Evolutionary conservation across 495 filamentous ascomycete species (phyloP), one percentile per base, ranked within the genome.

Genomic region (Trichoderma orchidacearum): DNA sequence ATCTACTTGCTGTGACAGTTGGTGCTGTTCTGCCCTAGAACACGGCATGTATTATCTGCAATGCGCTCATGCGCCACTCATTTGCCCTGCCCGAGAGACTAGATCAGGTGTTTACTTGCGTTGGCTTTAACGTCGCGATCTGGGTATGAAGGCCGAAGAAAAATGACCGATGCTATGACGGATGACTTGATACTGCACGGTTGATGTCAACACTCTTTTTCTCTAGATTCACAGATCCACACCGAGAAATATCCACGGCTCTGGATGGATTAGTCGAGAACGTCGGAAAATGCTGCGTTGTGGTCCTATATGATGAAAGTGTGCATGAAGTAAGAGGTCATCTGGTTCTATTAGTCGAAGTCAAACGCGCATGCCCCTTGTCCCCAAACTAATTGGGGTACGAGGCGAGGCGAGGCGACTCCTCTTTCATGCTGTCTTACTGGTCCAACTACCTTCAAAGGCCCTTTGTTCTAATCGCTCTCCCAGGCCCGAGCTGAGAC

Each of bases 321-420:
- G 51, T 53, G 51, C 51, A 32, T 53, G 28, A 53, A n/a, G n/a
- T 53, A 31, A 31, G 27, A 11, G 28, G 51, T 53, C 51, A 32
- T 53, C 30, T 32, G 28, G 28, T 25, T 30, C 28, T 30, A n/a
- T n/a, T 53, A 32, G 51, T 30, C 28, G 51, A 53, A 53, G 51
- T 53, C 51, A 32, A 32, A 53, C 7, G 28, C 41, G n/a, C 41
- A 48, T 48, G 41, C 41, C 21, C 17, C 21, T 48, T 48, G 11
- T 11, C 41, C 41, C 18, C n/a, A n/a, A 48, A 25, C 41, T 9
- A 6, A 25, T 11, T 15, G 41, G 41, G 41, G 41, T 48, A 48
- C 18, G 41, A 28, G 41, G 21, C 41, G 41, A 48, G 41, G 21
- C 41, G 5, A 48, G 18, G 8, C 41, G n/a, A n/a, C n/a, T n/a